Percentiles rank a stretch among this genome's conserved stretches.
Conservation (phyloP, 371 early-diverging fungal species). For the Blastocladiella emersonii region DNA sequence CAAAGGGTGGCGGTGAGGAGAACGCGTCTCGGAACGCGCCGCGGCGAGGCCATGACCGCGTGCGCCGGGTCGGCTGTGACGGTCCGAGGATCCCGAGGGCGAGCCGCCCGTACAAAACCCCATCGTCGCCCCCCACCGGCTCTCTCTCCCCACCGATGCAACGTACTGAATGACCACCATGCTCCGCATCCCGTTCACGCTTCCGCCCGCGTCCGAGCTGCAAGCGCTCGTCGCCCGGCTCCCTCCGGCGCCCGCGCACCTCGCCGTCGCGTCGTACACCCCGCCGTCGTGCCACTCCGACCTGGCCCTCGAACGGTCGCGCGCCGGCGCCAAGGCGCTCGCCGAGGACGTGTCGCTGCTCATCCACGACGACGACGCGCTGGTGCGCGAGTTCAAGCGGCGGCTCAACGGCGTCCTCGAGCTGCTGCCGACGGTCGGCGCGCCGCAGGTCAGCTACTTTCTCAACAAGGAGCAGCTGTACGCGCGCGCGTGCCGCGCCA, state of each 20-base stretch:
- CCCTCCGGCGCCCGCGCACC: not conserved
- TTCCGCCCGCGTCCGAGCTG: not conserved
- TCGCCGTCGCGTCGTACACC: not conserved
- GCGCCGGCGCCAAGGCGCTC: not conserved
- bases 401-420: not conserved
- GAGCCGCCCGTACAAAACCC: no score
- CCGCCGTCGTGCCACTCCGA: not conserved
- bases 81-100: no score
- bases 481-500: slow-evolving; percentile 8
- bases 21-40: no score
- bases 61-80: no score
- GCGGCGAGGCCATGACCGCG: no score
- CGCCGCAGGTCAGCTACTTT: slow-evolving; percentile 6
- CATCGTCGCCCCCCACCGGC: no score
- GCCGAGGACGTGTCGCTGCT: not conserved
- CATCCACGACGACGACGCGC: not conserved
- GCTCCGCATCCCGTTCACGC: not conserved
- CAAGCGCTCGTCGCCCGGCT: not conserved
- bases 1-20: no score
- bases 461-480: slow-evolving; percentile 10
- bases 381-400: not conserved
- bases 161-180: no score
- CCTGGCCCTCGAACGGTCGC: not conserved
- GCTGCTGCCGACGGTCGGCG: not conserved
- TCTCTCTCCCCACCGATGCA: no score